These are phyloP conservation scores for Quambalaria eucalypti DNA, from an alignment of 1,284 basidiomycete genomes.

Conservation along the genomic window DNA sequence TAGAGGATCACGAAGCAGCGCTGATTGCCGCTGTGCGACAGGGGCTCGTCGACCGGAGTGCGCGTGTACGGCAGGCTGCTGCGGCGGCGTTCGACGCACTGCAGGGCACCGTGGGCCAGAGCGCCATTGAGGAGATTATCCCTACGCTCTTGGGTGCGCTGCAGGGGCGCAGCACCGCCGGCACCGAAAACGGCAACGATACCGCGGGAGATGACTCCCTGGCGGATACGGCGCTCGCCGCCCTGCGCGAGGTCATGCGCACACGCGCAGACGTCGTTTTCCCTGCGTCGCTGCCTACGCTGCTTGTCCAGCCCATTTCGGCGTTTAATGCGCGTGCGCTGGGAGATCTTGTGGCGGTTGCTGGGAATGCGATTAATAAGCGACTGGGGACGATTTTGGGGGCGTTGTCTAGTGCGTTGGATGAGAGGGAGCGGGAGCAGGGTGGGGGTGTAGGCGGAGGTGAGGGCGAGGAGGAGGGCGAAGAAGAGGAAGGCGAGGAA, in stretches of 20 bases:
- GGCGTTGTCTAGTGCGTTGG: constrained; percentile 34
- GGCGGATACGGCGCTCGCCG: constrained; percentile 84
- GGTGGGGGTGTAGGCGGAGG: constrained; percentile 7
- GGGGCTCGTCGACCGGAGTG: constrained; percentile 79
- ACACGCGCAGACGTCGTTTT: constrained; percentile 63
- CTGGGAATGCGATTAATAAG: constrained; percentile 71
- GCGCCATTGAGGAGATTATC: constrained; percentile 92
- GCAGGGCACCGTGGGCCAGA: constrained; percentile 78
- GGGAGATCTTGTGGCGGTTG: constrained; percentile 81
- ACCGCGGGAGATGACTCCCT: constrained; percentile 52
- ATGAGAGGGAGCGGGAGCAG: constrained; percentile 25
- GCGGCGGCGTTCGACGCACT: constrained; percentile 87
- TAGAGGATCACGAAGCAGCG: constrained; percentile 80
- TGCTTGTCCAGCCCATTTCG: constrained; percentile 81
- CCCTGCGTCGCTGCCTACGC: constrained; percentile 91
- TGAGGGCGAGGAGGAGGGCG: too few species aligned
- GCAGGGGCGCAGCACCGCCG: constrained; percentile 47
- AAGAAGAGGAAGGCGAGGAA: constrained; percentile 19
- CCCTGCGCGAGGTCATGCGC: constrained; percentile 69
- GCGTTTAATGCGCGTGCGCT: constrained; percentile 92
- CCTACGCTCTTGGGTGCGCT: constrained; percentile 89
- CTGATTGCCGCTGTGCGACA: constrained; percentile 68
- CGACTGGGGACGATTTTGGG: constrained; percentile 32
- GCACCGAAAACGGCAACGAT: constrained; percentile 1
- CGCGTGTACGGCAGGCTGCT: constrained; percentile 79